Conservation (phyloP, 177 flowering plant species). For the Telopea speciosissima region DNA sequence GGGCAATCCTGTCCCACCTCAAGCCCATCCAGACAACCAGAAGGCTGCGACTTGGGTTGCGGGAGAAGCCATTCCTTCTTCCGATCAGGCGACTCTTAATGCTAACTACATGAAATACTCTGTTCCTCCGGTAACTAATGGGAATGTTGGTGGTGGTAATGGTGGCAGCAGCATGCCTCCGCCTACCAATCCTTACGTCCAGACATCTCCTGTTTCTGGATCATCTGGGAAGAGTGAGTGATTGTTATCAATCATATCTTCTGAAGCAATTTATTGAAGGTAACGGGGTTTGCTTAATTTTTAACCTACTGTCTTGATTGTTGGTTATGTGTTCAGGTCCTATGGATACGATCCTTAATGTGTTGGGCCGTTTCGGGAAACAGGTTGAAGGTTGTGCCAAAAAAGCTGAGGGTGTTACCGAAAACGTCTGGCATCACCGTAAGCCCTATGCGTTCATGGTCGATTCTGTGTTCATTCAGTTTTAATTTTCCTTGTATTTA, state of each 20-base stretch:
- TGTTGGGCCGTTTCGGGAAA: constrained; percentile 12
- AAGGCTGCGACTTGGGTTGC: constrained; percentile 11
- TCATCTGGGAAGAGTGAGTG: constrained; percentile 9
- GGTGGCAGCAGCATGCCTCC: not conserved
- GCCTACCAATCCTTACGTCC: constrained; percentile 14
- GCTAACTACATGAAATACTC: constrained; percentile 13
- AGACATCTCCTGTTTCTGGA: constrained; percentile 9
- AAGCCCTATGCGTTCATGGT: not conserved
- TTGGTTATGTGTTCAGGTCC: constrained; percentile 6
- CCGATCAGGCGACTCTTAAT: not conserved
- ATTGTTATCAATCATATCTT: not conserved
- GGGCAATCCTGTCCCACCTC: constrained; percentile 15
- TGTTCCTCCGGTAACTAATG: constrained; percentile 1
- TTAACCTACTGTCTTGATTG: not conserved
- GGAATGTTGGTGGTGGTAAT: not conserved
- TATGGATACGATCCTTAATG: constrained; percentile 8
- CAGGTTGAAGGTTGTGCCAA: constrained; percentile 11
- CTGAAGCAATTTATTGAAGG: not conserved
- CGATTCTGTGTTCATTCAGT: not conserved
- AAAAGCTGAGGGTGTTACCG: constrained; percentile 32
- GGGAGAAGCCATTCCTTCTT: constrained; percentile 5
- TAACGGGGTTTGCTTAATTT: not conserved
- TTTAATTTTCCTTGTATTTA: not conserved
- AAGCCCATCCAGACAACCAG: constrained; percentile 7
- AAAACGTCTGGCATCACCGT: constrained; percentile 41